Base-by-base conservation (phyloP, 2,329 filamentous ascomycete species). In the Xylaria arbuscula region DNA sequence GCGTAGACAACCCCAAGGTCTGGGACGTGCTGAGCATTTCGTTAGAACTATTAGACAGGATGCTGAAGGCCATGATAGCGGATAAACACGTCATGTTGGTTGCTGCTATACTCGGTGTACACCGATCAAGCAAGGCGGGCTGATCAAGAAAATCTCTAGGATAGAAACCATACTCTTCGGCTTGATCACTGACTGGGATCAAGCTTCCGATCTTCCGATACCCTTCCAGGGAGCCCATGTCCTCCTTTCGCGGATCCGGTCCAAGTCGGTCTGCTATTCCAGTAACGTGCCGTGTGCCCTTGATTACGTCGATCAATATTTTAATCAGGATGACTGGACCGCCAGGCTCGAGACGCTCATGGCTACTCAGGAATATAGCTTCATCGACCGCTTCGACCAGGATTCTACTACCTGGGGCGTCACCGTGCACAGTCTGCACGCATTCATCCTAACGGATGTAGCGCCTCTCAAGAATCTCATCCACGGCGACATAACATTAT, bases 1-100 rank as follows among this genome's bases (percentile, higher is more conserved):
- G 66, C 51, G 50, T 68, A n/a, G 62, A 61, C 28, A 62, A 61
- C 7, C 62, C 66, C 5, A 47, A 45, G 24, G 45, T 68, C 42
- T 68, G 66, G 66, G 50, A 61, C 9, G 22, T 56, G 22, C 11
- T 68, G 28, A 42, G 62, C 10, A 53, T 68, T n/a, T 48, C 50
- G 8, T 10, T 68, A 11, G 66, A 68, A 22, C 32, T 68, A 11
- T n/a, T 53, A 17, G 51, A 68, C 42, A 48, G 66, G 24, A 64
- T 65, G 2, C 0, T 68, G 5, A 68, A 61, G 19, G 36, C 56
- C 2, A 28, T 65, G 22, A 24, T 68, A 38, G 66, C 38, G 6
- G 66, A 68, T 47, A 61, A 40, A 54, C 62, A 68, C 40, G 19
- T 15, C 17, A 54, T 61, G 66, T 69, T 40, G 13, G 63, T 69